phyloP scores from a whole-genome alignment of 257 asterid genomes.

The Parsonsia alboflavescens region DNA sequence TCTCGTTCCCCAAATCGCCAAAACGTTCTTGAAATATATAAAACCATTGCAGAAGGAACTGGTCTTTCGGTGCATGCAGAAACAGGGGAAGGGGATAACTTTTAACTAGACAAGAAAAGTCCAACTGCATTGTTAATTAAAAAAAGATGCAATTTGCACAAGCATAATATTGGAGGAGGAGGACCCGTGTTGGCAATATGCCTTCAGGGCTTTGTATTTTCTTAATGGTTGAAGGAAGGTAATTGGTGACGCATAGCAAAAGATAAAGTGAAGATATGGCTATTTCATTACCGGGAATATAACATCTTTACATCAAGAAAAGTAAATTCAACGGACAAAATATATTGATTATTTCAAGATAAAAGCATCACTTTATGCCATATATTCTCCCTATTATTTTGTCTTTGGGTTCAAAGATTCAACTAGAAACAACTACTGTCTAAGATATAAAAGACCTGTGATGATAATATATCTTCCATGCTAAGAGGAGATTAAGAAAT shows the following conservation, averaged over 20 bases:
- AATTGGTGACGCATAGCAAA: neutral
- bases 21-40: no score
- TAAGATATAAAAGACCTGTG: neutral
- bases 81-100: neutral
- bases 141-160: constrained; percentile 7
- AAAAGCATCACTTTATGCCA: constrained; percentile 8
- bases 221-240: constrained; percentile 4
- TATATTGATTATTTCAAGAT: constrained; percentile 1
- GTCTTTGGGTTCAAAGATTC: neutral
- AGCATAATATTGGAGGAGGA: constrained; percentile 6
- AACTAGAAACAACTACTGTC: constrained; percentile 10
- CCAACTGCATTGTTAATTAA: neutral
- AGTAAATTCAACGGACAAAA: constrained; percentile 15
- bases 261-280: neutral
- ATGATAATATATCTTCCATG: constrained; percentile 11
- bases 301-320: constrained; percentile 1
- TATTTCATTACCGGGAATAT: constrained; percentile 14
- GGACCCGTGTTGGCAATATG: neutral
- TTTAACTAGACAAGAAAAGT: neutral
- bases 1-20: neutral
- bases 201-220: neutral
- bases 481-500: constrained; percentile 8
- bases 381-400: constrained; percentile 11
- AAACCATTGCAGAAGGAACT: no score
- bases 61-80: neutral